Conservation (phyloP, 2,329 filamentous ascomycete genomes). For the Fusarium papillatum region DNA sequence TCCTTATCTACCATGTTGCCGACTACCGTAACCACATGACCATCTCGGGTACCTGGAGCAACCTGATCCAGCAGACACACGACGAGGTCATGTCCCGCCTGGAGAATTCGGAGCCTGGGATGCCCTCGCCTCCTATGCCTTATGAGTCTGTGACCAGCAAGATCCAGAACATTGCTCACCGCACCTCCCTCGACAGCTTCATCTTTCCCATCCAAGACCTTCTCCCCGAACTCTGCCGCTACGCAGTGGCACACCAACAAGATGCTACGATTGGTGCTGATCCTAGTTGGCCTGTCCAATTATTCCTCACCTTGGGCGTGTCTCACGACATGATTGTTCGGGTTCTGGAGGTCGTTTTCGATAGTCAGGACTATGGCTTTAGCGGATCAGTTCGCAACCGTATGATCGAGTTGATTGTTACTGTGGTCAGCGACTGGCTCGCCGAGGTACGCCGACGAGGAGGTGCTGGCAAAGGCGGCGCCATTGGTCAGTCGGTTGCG, state of each 20-base stretch:
- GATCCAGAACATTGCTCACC: conserved; percentile 75
- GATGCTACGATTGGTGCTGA: conserved; percentile 70
- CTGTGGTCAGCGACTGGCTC: conserved; percentile 63
- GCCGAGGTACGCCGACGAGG: conserved; percentile 63
- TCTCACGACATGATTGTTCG: conserved; percentile 69
- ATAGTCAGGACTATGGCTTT: conserved; percentile 72
- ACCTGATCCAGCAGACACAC: conserved; percentile 82
- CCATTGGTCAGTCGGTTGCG: conserved; percentile 59
- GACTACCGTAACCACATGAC: conserved; percentile 91
- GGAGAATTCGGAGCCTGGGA: conserved; percentile 56
- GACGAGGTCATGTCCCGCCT: conserved; percentile 62
- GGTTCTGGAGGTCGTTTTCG: conserved; percentile 69
- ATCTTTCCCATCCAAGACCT: conserved; percentile 75
- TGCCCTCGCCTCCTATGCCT: conserved; percentile 63
- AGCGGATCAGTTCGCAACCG: conserved; percentile 62
- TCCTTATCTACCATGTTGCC: conserved; percentile 92
- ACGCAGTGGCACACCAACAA: conserved; percentile 70
- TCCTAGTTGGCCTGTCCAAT: conserved; percentile 68
- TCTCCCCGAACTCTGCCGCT: conserved; percentile 73
- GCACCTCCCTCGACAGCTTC: conserved; percentile 74
- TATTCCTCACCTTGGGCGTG: conserved; percentile 69
- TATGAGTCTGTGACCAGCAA: conserved; percentile 79
- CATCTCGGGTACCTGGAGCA: conserved; percentile 87
- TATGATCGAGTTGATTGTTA: conserved; percentile 68
- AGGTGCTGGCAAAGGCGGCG: conserved; percentile 54